phyloP scores from a whole-genome alignment of 106 monocot genomes.

The Narthecium ossifragum region DNA sequence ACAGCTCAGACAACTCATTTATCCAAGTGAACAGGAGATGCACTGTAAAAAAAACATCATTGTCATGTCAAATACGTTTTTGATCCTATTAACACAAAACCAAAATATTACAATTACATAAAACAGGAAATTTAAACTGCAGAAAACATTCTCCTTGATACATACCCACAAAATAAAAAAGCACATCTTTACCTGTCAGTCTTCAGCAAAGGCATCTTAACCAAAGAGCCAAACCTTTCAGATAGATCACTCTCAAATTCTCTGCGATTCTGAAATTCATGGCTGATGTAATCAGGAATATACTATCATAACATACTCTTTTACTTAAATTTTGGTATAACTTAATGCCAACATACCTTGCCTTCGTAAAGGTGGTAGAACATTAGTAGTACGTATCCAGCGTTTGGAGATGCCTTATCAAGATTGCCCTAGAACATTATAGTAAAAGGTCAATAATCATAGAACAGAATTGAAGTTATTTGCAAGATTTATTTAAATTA shows the following conservation, averaged over 20 bases:
- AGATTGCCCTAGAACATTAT: conserved; percentile 66
- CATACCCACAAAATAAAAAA: no score
- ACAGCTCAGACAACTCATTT: no score
- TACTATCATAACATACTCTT: background rate
- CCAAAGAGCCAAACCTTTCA: conserved; percentile 79
- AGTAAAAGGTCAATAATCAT: background rate
- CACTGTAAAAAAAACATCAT: no score
- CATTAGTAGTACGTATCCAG: conserved; percentile 95
- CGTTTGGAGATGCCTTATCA: conserved; percentile 81
- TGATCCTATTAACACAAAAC: no score
- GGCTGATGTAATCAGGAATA: no score
- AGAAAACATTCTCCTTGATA: no score
- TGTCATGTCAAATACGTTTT: no score
- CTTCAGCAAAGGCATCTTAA: conserved; percentile 93
- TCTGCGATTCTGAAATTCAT: conserved; percentile 53
- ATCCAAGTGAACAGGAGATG: no score
- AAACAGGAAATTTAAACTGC: no score
- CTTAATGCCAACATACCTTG: conserved; percentile 51
- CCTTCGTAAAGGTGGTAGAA: conserved; percentile 95
- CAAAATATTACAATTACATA: no score
- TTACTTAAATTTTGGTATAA: background rate
- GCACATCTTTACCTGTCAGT: conserved; percentile 57
- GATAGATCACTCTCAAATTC: conserved; percentile 84
- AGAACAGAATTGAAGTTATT: background rate
- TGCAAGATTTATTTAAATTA: background rate